These are phyloP conservation scores for Biscutella auriculata DNA, from an alignment of 441 rosid species.

Conservation along the genomic window DNA sequence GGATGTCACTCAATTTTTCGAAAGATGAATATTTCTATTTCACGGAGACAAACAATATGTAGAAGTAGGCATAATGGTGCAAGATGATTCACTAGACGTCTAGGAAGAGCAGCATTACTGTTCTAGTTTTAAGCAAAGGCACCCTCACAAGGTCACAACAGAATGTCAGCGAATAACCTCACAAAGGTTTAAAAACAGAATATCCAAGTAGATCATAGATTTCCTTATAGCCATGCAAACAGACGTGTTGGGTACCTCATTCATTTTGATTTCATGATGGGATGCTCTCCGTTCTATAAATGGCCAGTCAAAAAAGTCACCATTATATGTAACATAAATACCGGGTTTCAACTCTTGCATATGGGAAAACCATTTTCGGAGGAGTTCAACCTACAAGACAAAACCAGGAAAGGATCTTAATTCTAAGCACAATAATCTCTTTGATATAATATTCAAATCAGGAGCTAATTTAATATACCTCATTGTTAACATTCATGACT, in stretches of 20 bases:
- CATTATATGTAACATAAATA: constrained; percentile 91
- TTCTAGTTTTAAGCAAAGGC: constrained; percentile 1
- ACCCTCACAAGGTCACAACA: constrained; percentile 9
- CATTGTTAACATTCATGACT: constrained; percentile 71
- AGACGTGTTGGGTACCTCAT: constrained; percentile 42
- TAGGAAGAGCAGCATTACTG: background rate
- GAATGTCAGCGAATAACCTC: background rate
- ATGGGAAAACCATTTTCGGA: constrained; percentile 77
- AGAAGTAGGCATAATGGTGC: background rate
- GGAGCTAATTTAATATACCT: constrained; percentile 38
- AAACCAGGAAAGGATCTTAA: constrained; percentile 12
- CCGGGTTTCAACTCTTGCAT: constrained; percentile 97
- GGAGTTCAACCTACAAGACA: constrained; percentile 69
- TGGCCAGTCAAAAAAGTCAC: constrained; percentile 98
- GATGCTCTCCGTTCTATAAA: constrained; percentile 92
- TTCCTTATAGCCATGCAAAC: background rate
- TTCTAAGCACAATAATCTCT: background rate
- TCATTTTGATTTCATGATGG: constrained; percentile 74
- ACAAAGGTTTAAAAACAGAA: background rate
- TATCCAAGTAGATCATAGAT: background rate
- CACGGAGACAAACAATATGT: background rate
- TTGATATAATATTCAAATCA: constrained; percentile 4
- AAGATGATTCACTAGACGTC: background rate
- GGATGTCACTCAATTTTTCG: constrained; percentile 3
- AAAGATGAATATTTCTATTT: background rate